Evolutionary conservation across 2,329 filamentous ascomycete genomes (phyloP).

Genomic region (Didymella pinodella): DNA sequence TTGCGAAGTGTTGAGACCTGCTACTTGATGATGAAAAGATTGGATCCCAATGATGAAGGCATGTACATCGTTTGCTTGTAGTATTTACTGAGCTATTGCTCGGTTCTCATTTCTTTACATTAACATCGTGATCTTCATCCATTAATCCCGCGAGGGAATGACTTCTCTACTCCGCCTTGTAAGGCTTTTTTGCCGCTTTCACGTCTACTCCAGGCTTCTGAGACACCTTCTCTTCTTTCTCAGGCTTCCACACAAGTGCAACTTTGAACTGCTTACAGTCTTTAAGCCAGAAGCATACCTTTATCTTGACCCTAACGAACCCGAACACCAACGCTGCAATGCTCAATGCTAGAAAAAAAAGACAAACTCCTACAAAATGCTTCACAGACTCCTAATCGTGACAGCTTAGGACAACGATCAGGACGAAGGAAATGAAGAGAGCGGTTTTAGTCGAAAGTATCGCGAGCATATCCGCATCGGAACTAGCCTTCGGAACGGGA

Average conservation of each 20-base stretch:
- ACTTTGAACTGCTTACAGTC: not conserved
- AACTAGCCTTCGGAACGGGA: constrained; percentile 18
- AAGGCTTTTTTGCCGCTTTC: not conserved
- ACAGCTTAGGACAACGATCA: not conserved
- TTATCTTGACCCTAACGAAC: constrained; percentile 13
- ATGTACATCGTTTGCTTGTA: constrained; percentile 6
- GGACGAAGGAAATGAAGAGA: not conserved
- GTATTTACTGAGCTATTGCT: constrained; percentile 11
- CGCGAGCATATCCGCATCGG: not conserved
- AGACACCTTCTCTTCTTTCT: not conserved
- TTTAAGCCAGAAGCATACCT: constrained; percentile 4
- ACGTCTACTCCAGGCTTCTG: not conserved
- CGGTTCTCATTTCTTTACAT: constrained; percentile 6
- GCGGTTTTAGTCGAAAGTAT: not conserved
- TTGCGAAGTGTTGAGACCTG: constrained; percentile 1
- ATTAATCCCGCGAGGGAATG: constrained; percentile 2
- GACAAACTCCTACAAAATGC: constrained; percentile 3
- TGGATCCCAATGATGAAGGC: not conserved
- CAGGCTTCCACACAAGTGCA: constrained; percentile 1
- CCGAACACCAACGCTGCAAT: constrained; percentile 19
- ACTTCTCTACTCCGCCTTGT: not conserved
- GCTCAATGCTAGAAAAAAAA: constrained; percentile 4
- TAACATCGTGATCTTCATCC: constrained; percentile 1
- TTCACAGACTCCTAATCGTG: constrained; percentile 4
- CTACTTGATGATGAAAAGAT: not conserved